Evolutionary conservation across 441 rosid species (phyloP), one percentile per base, ranked within the genome.

Genomic region (Melastoma candidum): DNA sequence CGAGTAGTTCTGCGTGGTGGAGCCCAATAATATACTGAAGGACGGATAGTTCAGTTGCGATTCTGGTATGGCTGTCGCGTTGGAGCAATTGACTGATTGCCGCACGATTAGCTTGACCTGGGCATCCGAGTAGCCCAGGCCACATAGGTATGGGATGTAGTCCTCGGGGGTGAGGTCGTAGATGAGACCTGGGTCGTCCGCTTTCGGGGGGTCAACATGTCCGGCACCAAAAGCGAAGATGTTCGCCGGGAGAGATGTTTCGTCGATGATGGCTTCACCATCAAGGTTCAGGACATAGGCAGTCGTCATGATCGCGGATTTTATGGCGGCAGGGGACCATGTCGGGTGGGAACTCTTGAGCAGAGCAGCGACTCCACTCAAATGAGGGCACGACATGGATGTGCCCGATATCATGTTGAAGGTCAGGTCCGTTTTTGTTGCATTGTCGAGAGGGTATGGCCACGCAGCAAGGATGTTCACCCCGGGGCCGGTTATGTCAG

Each of bases 31-130:
- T 5, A 59, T 51, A 22, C 51, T 59, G 56, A 59, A 59, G 12
- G 63, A 59, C 12, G 63, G 63, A 26, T 59, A 59, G 17, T 59
- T 59, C 12, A 59, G 50, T 26, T 59, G 63, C 46, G 63, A 55
- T 22, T 59, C 45, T 12, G 56, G 63, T 3, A 50, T 51, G 56
- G 49, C 44, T 43, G 25, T 44, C 7, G 44, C 2, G 7, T 10
- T 11, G 2, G 49, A 50, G 50, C 63, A 59, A 9, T 24, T 25
- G 45, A 29, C 25, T 13, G 50, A 44, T 29, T 45, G 13, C 11
- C 13, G 49, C 9, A 48, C 17, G 29, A 59, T 49, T 41, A 52
- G 3, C 26, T 11, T 11, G 13, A 59, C 12, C 2, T 59, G 5
- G 0, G 24, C n/a, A 44, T 45, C 63, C 0, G 45, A 12, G 63